phyloP scores from a whole-genome alignment of 805 yeast species.

The Candida cerambycidarum region DNA sequence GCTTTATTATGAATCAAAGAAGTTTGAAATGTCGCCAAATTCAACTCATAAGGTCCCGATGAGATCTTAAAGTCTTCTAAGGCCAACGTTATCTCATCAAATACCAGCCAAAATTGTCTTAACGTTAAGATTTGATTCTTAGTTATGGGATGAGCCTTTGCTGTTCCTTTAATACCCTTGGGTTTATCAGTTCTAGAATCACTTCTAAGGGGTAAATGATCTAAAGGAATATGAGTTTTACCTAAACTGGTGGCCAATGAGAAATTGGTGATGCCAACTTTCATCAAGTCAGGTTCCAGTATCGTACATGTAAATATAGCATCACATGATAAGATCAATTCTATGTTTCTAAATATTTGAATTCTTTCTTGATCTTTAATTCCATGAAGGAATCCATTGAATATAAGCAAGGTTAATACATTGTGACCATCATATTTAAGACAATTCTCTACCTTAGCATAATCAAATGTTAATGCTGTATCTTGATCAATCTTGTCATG shows the following conservation, averaged over 20 bases:
- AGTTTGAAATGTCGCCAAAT: constrained; percentile 22
- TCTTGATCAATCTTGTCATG: constrained; percentile 13
- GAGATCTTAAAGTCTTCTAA: constrained; percentile 27
- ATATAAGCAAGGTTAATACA: constrained; percentile 16
- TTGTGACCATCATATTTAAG: constrained; percentile 17
- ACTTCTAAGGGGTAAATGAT: constrained; percentile 7
- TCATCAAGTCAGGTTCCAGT: constrained; percentile 9
- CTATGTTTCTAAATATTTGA: constrained; percentile 25
- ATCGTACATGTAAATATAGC: constrained; percentile 19
- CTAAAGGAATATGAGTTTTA: constrained; percentile 20
- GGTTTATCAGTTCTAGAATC: neutral
- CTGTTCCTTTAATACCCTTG: too few relatives aligned
- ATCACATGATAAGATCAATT: constrained; percentile 22
- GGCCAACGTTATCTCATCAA: constrained; percentile 17
- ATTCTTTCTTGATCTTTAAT: constrained; percentile 15
- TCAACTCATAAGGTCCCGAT: constrained; percentile 17
- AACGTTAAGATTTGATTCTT: constrained; percentile 5
- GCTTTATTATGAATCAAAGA: constrained; percentile 13
- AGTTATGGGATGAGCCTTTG: constrained; percentile 13
- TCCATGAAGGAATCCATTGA: constrained; percentile 24
- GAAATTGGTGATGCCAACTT: constrained; percentile 16
- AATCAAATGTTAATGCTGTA: constrained; percentile 21
- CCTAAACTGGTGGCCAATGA: constrained; percentile 17
- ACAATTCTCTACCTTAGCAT: constrained; percentile 21
- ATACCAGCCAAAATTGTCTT: constrained; percentile 12